Conservation (phyloP, 2,329 filamentous ascomycete genomes). For the Fusarium tanahbumbuense region DNA sequence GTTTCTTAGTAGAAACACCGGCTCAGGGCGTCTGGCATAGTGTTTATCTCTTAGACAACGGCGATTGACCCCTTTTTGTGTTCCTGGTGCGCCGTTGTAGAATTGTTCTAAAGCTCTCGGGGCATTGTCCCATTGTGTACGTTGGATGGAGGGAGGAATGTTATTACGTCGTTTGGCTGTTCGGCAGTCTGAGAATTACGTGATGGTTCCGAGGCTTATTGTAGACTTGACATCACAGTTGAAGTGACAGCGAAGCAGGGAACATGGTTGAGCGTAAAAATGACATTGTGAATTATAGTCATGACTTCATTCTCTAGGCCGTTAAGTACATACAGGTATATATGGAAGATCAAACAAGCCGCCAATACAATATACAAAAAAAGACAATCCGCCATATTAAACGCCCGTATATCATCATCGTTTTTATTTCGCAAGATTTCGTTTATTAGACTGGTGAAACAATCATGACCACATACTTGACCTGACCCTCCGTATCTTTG, state of each 20-base stretch:
- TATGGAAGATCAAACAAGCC: constrained; percentile 17
- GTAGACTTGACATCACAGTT: neutral
- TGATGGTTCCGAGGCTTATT: no score
- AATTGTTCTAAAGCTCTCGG: neutral
- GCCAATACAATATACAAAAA: constrained; percentile 16
- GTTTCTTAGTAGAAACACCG: neutral
- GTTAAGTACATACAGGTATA: constrained; percentile 38
- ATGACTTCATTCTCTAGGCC: constrained; percentile 37
- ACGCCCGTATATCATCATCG: constrained; percentile 6
- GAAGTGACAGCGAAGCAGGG: neutral
- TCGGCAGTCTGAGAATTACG: no score
- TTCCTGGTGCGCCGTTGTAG: neutral
- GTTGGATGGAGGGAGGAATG: no score
- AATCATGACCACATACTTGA: constrained; percentile 45
- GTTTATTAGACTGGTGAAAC: constrained; percentile 29
- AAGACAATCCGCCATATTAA: neutral
- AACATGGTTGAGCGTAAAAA: neutral
- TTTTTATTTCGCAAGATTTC: neutral
- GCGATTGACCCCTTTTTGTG: neutral
- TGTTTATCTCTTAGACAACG: neutral
- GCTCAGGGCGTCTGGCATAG: neutral
- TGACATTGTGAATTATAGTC: constrained; percentile 23
- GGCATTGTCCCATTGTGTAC: no score
- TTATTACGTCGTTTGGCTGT: neutral
- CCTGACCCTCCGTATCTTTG: constrained; percentile 40